Evolutionary conservation across 257 asterid genomes (phyloP).

Genomic region (Solanum etuberosum): DNA sequence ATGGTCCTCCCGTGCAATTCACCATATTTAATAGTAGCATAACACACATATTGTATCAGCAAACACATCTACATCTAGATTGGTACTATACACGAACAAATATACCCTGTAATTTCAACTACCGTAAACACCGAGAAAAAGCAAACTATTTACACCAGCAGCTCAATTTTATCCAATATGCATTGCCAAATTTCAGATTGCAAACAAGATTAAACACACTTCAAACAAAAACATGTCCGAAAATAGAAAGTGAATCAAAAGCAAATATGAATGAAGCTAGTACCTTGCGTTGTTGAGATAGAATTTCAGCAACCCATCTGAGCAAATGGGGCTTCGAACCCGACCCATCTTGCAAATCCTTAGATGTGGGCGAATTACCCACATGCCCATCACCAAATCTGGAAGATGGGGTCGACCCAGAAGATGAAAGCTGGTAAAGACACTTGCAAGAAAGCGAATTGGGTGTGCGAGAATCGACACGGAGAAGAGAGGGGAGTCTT

Average conservation of each 20-base stretch:
- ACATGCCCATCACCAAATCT: not conserved
- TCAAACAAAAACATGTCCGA: not conserved
- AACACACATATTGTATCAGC: not conserved
- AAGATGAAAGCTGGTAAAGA: conserved; percentile 7
- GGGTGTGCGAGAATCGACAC: conserved; percentile 12
- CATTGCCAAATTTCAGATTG: not conserved
- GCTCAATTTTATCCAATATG: not conserved
- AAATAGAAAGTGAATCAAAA: not conserved
- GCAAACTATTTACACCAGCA: not conserved
- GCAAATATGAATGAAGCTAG: not conserved
- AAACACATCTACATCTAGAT: not conserved
- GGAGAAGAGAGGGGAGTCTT: conserved; percentile 1
- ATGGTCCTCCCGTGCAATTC: not conserved
- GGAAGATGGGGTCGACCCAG: not conserved
- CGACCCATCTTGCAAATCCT: conserved; percentile 27
- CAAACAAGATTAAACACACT: not conserved
- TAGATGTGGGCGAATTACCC: conserved; percentile 6
- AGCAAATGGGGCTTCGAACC: conserved; percentile 21
- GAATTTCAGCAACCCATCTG: conserved; percentile 13
- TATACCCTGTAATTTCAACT: not conserved
- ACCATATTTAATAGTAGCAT: not conserved
- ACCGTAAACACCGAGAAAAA: not conserved
- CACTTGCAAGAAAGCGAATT: conserved; percentile 24
- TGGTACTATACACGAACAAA: not conserved
- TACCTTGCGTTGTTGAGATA: conserved; percentile 39